Evolutionary conservation across 805 yeast species (phyloP).

Genomic region (Wickerhamomyces bovis): DNA sequence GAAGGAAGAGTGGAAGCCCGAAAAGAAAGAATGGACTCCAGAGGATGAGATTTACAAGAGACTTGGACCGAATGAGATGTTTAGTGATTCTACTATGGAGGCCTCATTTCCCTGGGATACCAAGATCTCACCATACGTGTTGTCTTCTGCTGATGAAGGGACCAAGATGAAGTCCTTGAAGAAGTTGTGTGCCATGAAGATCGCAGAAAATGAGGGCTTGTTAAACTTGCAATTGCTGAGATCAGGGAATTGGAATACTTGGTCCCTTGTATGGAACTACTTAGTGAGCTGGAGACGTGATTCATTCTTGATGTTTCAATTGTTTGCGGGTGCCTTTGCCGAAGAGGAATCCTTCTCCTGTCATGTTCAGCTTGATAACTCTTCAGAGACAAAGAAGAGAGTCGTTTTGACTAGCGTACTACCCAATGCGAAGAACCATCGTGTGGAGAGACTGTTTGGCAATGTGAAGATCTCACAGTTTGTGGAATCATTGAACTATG

Average conservation of each 20-base stretch:
- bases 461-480: constrained; percentile 19
- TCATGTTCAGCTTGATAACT: constrained; percentile 9
- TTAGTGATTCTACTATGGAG: constrained; percentile 13
- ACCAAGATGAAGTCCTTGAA: constrained; percentile 18
- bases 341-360: constrained; percentile 12
- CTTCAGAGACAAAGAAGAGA: constrained; percentile 12
- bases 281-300: constrained; percentile 27
- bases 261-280: constrained; percentile 30
- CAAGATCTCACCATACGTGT: constrained; percentile 5
- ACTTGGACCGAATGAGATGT: constrained; percentile 17
- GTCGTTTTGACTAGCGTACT: constrained; percentile 14
- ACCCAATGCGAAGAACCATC: constrained; percentile 22
- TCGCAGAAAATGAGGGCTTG: constrained; percentile 22
- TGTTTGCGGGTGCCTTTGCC: constrained; percentile 24
- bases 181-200: constrained; percentile 17
- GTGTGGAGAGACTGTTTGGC: constrained; percentile 30
- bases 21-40: background rate
- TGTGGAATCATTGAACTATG: constrained; percentile 9
- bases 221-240: constrained; percentile 20
- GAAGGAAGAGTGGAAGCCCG: background rate
- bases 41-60: constrained; percentile 13
- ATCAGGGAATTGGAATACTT: constrained; percentile 20
- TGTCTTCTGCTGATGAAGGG: constrained; percentile 6
- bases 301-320: constrained; percentile 22
- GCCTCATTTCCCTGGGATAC: constrained; percentile 16